phyloP scores from a whole-genome alignment of 2,329 filamentous ascomycete genomes.

The Xylariales sp. region DNA sequence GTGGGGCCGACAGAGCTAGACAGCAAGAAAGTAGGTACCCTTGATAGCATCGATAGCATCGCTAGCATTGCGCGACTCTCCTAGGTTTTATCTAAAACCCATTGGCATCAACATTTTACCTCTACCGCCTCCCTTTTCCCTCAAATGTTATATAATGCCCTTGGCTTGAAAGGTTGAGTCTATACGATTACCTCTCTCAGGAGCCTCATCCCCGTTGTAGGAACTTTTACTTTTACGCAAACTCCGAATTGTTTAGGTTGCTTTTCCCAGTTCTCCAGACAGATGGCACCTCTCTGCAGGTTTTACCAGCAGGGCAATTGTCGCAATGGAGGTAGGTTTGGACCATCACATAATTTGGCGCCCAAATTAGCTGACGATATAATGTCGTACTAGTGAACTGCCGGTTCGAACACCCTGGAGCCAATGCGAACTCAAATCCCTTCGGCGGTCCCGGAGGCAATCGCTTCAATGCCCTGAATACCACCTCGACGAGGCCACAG shows the following conservation, averaged over 20 bases:
- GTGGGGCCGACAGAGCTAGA: no score
- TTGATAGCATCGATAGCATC: no score
- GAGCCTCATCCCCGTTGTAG: background rate
- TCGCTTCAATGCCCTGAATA: slow-evolving; percentile 39
- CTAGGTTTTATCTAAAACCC: background rate
- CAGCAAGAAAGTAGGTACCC: no score
- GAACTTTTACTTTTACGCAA: background rate
- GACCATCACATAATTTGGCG: background rate
- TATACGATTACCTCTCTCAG: background rate
- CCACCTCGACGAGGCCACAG: slow-evolving; percentile 33
- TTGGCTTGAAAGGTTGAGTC: background rate
- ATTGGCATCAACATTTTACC: background rate
- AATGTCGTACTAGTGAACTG: slow-evolving; percentile 58
- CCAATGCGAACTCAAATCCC: slow-evolving; percentile 51
- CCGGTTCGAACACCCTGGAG: slow-evolving; percentile 64
- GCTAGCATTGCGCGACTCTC: background rate
- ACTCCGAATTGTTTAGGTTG: background rate
- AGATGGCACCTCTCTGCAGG: slow-evolving; percentile 64
- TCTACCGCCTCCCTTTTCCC: background rate
- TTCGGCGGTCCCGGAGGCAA: slow-evolving; percentile 43
- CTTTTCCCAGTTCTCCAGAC: slow-evolving; percentile 2
- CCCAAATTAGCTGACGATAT: slow-evolving; percentile 35
- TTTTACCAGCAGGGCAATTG: slow-evolving; percentile 75
- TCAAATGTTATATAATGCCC: no score
- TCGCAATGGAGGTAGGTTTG: slow-evolving; percentile 68